These are phyloP conservation scores for Aphanomyces stellatus DNA, from an alignment of 352 stramenopile genomes.

Conservation along the genomic window DNA sequence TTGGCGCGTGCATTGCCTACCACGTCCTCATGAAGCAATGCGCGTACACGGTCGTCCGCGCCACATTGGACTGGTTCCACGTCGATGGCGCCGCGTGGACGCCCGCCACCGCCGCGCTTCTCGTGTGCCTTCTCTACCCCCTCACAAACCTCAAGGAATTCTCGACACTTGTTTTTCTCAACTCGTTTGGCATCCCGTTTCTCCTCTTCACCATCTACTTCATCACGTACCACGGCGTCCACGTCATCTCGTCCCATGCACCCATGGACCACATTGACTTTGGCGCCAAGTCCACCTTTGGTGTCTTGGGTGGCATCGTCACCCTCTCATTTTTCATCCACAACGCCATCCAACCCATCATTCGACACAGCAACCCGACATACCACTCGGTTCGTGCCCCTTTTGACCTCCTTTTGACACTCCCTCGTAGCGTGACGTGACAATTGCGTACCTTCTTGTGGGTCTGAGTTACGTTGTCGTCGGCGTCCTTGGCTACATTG, in stretches of 20 bases:
- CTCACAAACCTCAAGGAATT: slow-evolving; percentile 18
- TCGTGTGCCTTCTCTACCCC: slow-evolving; percentile 12
- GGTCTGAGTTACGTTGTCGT: slow-evolving; percentile 13
- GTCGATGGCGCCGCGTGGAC: not conserved
- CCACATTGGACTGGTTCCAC: not conserved
- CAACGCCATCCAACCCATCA: slow-evolving; percentile 23
- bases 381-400: not conserved
- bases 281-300: slow-evolving; percentile 16
- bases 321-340: slow-evolving; percentile 25
- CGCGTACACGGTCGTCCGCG: slow-evolving; percentile 2
- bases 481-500: slow-evolving; percentile 20
- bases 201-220: slow-evolving; percentile 21
- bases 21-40: slow-evolving; percentile 24
- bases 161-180: slow-evolving; percentile 16
- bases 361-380: slow-evolving; percentile 7
- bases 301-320: slow-evolving; percentile 15
- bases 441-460: slow-evolving; percentile 4
- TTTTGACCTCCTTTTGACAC: not conserved
- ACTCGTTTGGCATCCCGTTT: slow-evolving; percentile 20
- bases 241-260: not conserved
- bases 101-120: not conserved
- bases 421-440: slow-evolving; percentile 2
- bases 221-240: slow-evolving; percentile 19
- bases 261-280: not conserved
- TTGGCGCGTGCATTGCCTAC: slow-evolving; percentile 20